Base-by-base conservation (phyloP, 345 rosid genomes). In the Linum lewisii region DNA sequence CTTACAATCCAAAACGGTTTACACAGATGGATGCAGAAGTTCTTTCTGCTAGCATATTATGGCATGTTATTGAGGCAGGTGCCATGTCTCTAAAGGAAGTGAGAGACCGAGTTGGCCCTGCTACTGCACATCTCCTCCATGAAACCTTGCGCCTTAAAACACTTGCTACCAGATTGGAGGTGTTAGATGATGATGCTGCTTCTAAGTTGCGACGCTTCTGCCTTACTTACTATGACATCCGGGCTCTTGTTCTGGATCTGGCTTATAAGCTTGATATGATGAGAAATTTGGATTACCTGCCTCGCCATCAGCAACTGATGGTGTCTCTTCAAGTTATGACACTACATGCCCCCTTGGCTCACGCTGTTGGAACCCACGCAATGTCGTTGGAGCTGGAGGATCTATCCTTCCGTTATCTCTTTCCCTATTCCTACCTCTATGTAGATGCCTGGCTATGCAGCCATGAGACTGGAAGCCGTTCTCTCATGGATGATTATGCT, bases 11-110 rank as follows among this genome's bases (percentile, higher is more conserved):
- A 13, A 22, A 24, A 29, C 44, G 24, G 19, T 51, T 58, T 52
- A 42, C 66, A 66, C 74, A 92, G 95, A 88, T 92, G 98, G 97
- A 88, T 71, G 95, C 91, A 11, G 97, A 92, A 77, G 97, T 88
- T n/a, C 86, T 92, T 62, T 92, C 98, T 11, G 95, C 97, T 29
- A 84, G 95, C 37, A 66, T 92, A 59, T 57, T 92, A 72, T 74
- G 80, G 38, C 91, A 84, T 51, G 81, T 74, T 20, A 67, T 92
- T 7, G 90, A 84, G 58, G 82, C 81, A 0, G 82, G 88, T 45
- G 88, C 76, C 0, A 72, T 86, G 56, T 76, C 93, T 16, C 72
- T 88, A 23, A 58, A 72, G 2, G 80, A 83, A 72, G 82, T 86
- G 49, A 70, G 89, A 68, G 87, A 86, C 53, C 79, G 75, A 52